A percentile compares a stretch with the other conserved stretches of the same genome.
Conservation (phyloP, 352 stramenopile genomes). For the Pythium catenulatum region DNA sequence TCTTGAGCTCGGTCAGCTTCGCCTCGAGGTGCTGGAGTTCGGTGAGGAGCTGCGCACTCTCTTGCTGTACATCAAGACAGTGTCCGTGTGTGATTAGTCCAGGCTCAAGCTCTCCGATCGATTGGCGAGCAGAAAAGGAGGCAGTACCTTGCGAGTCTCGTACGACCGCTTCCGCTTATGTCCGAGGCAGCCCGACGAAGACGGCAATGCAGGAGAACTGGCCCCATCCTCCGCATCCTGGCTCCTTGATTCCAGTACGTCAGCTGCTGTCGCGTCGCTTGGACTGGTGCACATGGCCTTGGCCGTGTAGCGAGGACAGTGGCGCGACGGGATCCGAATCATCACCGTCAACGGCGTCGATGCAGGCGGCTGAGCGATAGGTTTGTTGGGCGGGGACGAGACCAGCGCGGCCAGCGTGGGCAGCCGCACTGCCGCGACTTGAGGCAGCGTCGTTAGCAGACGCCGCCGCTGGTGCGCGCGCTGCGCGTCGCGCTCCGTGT, state of each 20-base stretch:
- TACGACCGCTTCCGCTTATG: conserved; percentile 27
- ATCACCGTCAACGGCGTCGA: not conserved
- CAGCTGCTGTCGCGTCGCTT: no score
- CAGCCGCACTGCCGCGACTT: not conserved
- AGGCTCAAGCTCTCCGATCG: not conserved
- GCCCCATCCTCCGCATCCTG: not conserved
- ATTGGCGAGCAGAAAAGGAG: no score
- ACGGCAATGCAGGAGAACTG: not conserved
- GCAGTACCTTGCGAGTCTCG: conserved; percentile 14
- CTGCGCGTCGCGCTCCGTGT: no score
- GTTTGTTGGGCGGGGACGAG: not conserved
- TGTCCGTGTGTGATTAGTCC: not conserved
- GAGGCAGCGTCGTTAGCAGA: not conserved
- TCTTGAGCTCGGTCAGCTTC: conserved; percentile 11
- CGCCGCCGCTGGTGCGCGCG: not conserved
- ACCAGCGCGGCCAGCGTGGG: not conserved
- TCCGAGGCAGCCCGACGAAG: no score
- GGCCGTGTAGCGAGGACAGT: not conserved
- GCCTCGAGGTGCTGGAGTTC: conserved; percentile 19
- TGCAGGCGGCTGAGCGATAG: no score
- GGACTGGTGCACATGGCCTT: no score
- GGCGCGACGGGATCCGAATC: not conserved
- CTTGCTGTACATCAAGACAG: not conserved
- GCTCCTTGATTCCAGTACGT: not conserved
- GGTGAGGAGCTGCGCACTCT: not conserved